Evolutionary conservation across 2,329 filamentous ascomycete genomes (phyloP).

Genomic region (Plectosphaerella sp.): DNA sequence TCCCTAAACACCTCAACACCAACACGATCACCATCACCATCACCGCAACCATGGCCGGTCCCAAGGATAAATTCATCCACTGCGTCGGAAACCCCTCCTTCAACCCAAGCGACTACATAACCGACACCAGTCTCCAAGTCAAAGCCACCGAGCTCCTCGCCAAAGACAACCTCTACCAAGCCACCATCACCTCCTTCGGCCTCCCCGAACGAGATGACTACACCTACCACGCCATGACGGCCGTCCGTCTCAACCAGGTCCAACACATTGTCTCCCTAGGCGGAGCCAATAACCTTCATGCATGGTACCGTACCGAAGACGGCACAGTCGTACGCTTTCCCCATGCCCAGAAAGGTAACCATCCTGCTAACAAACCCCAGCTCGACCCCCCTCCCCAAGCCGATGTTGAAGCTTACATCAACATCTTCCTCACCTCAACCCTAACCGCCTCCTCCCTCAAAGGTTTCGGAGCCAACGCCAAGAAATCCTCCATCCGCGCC

Average conservation of each 20-base stretch:
- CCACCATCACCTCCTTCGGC: constrained; percentile 37
- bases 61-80: constrained; percentile 20
- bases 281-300: constrained; percentile 39
- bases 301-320: constrained; percentile 41
- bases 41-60: not conserved
- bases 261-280: constrained; percentile 42
- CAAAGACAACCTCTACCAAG: constrained; percentile 36
- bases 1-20: not conserved
- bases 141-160: constrained; percentile 30
- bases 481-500: constrained; percentile 55
- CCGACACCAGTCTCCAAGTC: constrained; percentile 31
- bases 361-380: constrained; percentile 13
- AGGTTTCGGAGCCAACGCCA: constrained; percentile 60
- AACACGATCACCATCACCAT: not conserved
- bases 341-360: not conserved
- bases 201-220: constrained; percentile 40
- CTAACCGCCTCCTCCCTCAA: constrained; percentile 58
- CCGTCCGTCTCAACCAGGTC: constrained; percentile 42
- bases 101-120: constrained; percentile 33
- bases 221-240: constrained; percentile 47
- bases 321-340: constrained; percentile 22
- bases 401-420: constrained; percentile 63
- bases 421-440: constrained; percentile 59
- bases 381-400: constrained; percentile 43
- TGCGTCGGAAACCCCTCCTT: constrained; percentile 42